These are phyloP conservation scores for Cymbopogon citratus DNA, from an alignment of 176 grass and related monocot species.

Conservation along the genomic window DNA sequence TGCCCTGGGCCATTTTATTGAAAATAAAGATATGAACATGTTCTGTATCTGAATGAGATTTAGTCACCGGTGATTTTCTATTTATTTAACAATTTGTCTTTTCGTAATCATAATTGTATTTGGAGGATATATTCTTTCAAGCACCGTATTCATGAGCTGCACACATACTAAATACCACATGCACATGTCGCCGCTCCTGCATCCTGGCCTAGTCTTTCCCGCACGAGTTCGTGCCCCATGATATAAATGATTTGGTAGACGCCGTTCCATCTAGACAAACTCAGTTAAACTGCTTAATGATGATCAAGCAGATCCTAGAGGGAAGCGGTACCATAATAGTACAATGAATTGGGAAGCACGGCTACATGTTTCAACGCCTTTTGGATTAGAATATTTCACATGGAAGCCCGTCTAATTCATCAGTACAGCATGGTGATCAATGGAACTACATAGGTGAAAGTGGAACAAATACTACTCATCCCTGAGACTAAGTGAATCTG, in stretches of 20 bases:
- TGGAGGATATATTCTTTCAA: neutral
- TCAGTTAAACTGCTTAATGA: neutral
- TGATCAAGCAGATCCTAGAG: neutral
- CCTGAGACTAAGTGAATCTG: neutral
- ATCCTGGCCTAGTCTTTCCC: neutral
- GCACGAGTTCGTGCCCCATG: neutral
- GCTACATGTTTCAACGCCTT: neutral
- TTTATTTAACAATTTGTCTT: neutral
- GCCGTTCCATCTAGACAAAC: too few species aligned
- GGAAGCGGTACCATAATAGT: neutral
- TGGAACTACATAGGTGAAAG: neutral
- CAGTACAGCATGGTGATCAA: neutral
- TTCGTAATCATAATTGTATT: neutral
- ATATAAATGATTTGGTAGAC: neutral
- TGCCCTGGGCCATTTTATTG: neutral
- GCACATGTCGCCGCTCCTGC: too few species aligned
- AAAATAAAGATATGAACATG: conserved; percentile 8
- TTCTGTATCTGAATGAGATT: neutral
- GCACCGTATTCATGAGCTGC: too few species aligned
- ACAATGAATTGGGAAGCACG: neutral
- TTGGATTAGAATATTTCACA: neutral
- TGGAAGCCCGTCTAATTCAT: neutral
- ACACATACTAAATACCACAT: too few species aligned
- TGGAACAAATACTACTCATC: neutral
- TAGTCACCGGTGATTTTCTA: neutral